Conservation (phyloP, 2,329 filamentous ascomycete genomes). For the Diaporthe australafricana region DNA sequence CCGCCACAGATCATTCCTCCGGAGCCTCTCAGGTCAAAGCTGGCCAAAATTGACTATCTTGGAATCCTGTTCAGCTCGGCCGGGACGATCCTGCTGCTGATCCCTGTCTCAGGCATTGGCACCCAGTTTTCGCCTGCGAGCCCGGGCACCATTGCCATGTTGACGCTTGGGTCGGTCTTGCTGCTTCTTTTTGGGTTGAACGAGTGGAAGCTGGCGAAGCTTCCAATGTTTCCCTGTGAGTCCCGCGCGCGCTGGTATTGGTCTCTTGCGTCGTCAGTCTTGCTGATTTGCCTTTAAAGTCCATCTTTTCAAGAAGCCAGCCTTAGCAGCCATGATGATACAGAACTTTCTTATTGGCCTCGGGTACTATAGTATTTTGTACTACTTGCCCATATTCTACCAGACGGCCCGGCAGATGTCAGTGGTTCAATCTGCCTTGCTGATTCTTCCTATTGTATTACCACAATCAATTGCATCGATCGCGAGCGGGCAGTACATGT, state of each 20-base stretch:
- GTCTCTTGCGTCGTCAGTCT: not conserved
- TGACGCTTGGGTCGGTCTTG: constrained; percentile 44
- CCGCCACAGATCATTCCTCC: constrained; percentile 59
- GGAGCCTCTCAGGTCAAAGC: constrained; percentile 57
- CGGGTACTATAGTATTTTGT: constrained; percentile 68
- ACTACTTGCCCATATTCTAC: constrained; percentile 71
- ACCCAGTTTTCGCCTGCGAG: constrained; percentile 65
- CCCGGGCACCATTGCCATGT: constrained; percentile 69
- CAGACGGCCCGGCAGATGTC: constrained; percentile 55
- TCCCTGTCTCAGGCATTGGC: constrained; percentile 70
- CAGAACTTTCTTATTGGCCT: constrained; percentile 71
- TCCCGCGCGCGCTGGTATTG: constrained; percentile 10
- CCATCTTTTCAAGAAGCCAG: constrained; percentile 64
- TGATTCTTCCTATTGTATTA: constrained; percentile 60
- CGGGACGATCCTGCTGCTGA: constrained; percentile 69
- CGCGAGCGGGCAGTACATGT: constrained; percentile 68
- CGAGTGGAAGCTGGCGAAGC: constrained; percentile 65
- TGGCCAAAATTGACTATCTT: constrained; percentile 68
- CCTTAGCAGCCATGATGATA: constrained; percentile 65
- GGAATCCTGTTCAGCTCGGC: constrained; percentile 66
- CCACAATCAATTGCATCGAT: constrained; percentile 57
- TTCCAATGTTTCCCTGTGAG: constrained; percentile 69
- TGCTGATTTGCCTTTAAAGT: constrained; percentile 46
- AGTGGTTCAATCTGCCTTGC: constrained; percentile 56
- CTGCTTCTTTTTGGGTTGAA: constrained; percentile 62